Evolutionary conservation across 768 basidiomycete species (phyloP).

Genomic region (Chalciporus piperatus): DNA sequence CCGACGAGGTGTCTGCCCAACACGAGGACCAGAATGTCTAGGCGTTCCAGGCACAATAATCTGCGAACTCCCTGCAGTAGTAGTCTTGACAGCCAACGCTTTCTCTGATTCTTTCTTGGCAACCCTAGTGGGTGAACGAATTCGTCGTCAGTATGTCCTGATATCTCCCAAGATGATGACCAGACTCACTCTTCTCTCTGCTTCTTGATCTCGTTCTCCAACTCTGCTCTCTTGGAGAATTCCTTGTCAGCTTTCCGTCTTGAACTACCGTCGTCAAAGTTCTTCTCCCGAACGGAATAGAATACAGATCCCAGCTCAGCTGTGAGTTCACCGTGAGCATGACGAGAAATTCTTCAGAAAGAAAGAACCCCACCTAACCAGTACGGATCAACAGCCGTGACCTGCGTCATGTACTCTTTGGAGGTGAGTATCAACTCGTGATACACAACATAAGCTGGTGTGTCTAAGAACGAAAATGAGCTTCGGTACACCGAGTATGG

Average conservation of each 20-base stretch:
- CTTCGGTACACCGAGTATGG: background rate
- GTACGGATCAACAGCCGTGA: constrained; percentile 96
- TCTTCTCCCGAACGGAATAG: constrained; percentile 97
- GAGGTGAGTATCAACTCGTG: constrained; percentile 95
- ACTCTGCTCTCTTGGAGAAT: constrained; percentile 86
- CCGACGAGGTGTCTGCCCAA: constrained; percentile 74
- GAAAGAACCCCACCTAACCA: constrained; percentile 74
- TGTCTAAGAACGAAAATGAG: constrained; percentile 50
- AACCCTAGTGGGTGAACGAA: constrained; percentile 36
- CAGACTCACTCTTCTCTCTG: constrained; percentile 63
- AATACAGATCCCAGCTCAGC: constrained; percentile 95
- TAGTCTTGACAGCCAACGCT: constrained; percentile 51
- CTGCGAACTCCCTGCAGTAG: constrained; percentile 51
- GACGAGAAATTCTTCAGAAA: background rate
- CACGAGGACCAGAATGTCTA: constrained; percentile 62
- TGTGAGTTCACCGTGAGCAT: constrained; percentile 30
- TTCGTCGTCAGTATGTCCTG: constrained; percentile 6
- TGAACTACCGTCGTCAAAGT: constrained; percentile 86
- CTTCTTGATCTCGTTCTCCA: constrained; percentile 88
- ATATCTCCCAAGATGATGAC: constrained; percentile 4
- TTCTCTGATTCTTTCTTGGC: constrained; percentile 65
- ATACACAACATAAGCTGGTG: constrained; percentile 95
- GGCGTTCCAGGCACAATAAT: constrained; percentile 83
- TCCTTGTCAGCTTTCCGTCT: constrained; percentile 80
- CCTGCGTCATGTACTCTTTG: constrained; percentile 98